Conservation (phyloP, 2,329 filamentous ascomycete species). For the Sporothrix protearum region DNA sequence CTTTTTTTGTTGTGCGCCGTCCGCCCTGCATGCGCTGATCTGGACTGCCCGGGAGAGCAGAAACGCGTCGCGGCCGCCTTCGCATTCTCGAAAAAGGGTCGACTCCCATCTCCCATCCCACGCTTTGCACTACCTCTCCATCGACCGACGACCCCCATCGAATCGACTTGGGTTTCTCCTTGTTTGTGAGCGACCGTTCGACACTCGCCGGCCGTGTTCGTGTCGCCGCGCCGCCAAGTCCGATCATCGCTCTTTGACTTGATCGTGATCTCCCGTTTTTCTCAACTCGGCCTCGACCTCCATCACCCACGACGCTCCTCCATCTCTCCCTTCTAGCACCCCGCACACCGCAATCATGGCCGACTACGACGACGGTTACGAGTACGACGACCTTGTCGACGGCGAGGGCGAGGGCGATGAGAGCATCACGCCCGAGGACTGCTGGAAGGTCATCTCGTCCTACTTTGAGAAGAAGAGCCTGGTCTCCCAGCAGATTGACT, state of each 20-base stretch:
- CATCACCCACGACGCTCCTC: neutral
- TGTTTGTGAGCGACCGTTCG: neutral
- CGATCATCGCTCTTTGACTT: neutral
- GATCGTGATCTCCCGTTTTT: neutral
- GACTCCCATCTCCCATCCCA: neutral
- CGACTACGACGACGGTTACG: conserved; percentile 54
- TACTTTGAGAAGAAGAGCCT: conserved; percentile 97
- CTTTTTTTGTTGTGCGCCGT: conserved; percentile 1
- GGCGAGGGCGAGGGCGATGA: conserved; percentile 70
- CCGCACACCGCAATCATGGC: conserved; percentile 42
- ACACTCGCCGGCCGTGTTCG: neutral
- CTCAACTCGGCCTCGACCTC: neutral
- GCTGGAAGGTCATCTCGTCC: conserved; percentile 94
- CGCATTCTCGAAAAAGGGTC: conserved; percentile 17
- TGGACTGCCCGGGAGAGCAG: conserved; percentile 21
- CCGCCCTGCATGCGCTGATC: conserved; percentile 27
- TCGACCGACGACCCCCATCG: neutral
- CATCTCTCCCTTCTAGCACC: neutral
- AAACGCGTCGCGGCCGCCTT: conserved; percentile 27
- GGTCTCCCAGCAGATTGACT: conserved; percentile 95
- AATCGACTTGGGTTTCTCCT: neutral
- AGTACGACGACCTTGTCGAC: conserved; percentile 45
- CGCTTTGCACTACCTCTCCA: neutral
- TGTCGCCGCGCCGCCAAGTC: neutral
- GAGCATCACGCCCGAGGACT: conserved; percentile 90